These are phyloP conservation scores for Epichloe gansuensis DNA, from an alignment of 2,329 filamentous ascomycete species.

Conservation along the genomic window DNA sequence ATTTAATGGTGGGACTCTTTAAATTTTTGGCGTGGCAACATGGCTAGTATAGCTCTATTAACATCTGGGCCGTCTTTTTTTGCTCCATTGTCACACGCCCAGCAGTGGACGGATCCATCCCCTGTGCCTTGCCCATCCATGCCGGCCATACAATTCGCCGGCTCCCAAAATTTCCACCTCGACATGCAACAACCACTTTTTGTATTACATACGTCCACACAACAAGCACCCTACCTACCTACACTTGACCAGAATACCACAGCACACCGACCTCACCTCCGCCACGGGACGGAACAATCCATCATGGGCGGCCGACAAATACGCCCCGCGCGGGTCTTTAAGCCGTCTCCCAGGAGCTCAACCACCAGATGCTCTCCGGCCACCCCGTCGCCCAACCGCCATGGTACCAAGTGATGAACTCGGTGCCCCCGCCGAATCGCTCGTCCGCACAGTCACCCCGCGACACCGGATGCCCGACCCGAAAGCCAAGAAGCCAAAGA, in stretches of 20 bases:
- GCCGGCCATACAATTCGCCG: constrained; percentile 14
- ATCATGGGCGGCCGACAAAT: constrained; percentile 33
- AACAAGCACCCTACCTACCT: too few relatives aligned
- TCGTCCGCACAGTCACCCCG: constrained; percentile 40
- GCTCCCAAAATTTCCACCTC: constrained; percentile 10
- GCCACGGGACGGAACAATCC: background rate
- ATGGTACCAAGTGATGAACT: constrained; percentile 40
- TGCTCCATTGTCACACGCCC: background rate
- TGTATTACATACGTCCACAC: background rate
- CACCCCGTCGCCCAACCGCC: constrained; percentile 24
- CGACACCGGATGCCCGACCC: constrained; percentile 29
- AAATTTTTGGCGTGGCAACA: background rate
- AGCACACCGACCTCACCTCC: background rate
- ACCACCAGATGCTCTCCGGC: constrained; percentile 25
- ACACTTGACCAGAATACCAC: background rate
- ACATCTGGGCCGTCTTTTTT: background rate
- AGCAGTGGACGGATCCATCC: background rate
- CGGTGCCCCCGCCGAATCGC: constrained; percentile 46
- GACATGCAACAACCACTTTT: constrained; percentile 2
- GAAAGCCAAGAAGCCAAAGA: constrained; percentile 47
- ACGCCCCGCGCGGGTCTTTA: constrained; percentile 35
- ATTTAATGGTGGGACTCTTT: background rate
- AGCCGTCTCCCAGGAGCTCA: constrained; percentile 31
- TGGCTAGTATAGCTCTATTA: background rate
- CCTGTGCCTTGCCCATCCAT: background rate